Evolutionary conservation across 352 stramenopile genomes (phyloP), one percentile per base, ranked within the genome.

Genomic region (Phytophthora megakarya): DNA sequence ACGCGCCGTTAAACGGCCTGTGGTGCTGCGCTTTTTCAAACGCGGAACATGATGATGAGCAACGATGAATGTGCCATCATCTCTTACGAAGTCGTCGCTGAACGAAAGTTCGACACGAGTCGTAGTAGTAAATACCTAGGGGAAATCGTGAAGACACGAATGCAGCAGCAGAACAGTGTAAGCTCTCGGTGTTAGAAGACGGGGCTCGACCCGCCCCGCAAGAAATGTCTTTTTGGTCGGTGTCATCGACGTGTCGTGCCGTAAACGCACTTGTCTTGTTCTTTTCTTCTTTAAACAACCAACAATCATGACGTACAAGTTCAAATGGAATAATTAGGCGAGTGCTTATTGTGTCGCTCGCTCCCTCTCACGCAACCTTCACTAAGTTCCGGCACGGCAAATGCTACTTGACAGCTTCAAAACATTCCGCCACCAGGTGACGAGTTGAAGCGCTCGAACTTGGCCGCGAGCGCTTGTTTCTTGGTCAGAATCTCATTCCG

Each of bases 401-500:
- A 4, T 65, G 37, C 22, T 26, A 30, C 12, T 22, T 25, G 22
- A 32, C 39, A 37, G 23, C 35, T 38, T 80, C 61, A 86, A 70
- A 81, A 90, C 73, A 90, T 91, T 33, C 65, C 68, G 44, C 62
- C 60, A 19, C 51, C 46, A 32, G 77, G 83, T 10, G 84, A 86
- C 9, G 72, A 86, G 55, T 88, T 81, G 44, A 90, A 75, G 39
- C 83, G 81, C 32, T 96, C 88, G 48, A 91, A 96, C 70, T 93
- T 84, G 35, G 87, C 87, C 12, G 87, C 87, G 19, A 96, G 73
- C 30, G 83, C 84, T 67, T 96, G 88, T 62, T 96, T 96, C 75
- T 94, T 95, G 62, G 88, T 96, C 13, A 96, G 56, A 56, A 96
- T 96, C 61, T 94, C 84, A 55, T 94, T 83, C 39, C 86, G 72